Evolutionary conservation across 2,329 filamentous ascomycete genomes (phyloP).

Genomic region (Alternaria viburni): DNA sequence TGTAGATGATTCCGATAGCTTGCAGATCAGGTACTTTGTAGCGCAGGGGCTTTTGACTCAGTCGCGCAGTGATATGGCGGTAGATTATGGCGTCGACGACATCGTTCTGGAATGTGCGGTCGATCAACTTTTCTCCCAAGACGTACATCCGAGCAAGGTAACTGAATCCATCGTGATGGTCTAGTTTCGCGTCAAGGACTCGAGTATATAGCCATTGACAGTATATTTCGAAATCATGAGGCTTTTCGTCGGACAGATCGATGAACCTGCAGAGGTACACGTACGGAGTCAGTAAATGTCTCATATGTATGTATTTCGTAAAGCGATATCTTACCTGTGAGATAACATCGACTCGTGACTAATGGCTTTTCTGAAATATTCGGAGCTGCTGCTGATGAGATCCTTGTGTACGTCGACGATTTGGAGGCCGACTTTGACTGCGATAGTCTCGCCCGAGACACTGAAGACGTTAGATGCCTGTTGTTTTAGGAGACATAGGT

Average conservation of each 20-base stretch:
- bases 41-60: not conserved
- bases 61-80: not conserved
- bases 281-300: not conserved
- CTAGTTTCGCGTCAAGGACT: not conserved
- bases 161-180: not conserved
- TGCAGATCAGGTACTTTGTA: not conserved
- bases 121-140: not conserved
- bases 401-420: not conserved
- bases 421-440: not conserved
- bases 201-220: not conserved
- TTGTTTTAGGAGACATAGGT: not conserved
- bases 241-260: not conserved
- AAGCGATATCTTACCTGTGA: not conserved
- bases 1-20: not conserved
- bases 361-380: not conserved
- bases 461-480: not conserved
- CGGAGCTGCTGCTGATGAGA: not conserved
- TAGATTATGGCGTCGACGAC: not conserved
- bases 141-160: not conserved
- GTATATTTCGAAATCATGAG: not conserved
- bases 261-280: not conserved
- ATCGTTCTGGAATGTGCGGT: not conserved
- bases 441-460: not conserved
- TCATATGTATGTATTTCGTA: not conserved
- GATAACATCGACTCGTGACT: not conserved